Conservation (phyloP, 2,329 filamentous ascomycete genomes). For the Penicillium sp. region DNA sequence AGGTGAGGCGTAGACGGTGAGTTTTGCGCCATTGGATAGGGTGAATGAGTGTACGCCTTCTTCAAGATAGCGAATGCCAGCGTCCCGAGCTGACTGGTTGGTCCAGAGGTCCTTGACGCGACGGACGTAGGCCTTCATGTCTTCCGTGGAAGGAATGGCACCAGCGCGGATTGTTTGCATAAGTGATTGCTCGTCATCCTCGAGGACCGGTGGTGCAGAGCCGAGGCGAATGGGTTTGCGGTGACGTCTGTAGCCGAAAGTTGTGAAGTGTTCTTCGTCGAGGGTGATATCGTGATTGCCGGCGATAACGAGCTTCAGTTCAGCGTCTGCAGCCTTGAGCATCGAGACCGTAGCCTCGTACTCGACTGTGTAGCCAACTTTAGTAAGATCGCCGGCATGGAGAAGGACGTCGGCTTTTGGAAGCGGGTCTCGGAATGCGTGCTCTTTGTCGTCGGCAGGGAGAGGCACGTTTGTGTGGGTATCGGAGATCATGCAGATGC, state of each 20-base stretch:
- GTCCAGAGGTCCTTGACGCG: constrained; percentile 50
- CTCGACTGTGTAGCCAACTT: constrained; percentile 49
- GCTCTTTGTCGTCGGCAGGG: constrained; percentile 17
- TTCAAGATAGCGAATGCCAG: constrained; percentile 57
- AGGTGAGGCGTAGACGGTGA: constrained; percentile 53
- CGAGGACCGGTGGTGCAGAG: constrained; percentile 11
- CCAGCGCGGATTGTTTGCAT: constrained; percentile 3
- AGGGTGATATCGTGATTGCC: constrained; percentile 64
- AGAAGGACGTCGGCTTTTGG: constrained; percentile 55
- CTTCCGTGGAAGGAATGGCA: neutral
- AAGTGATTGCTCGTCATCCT: constrained; percentile 15
- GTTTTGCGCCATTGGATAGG: constrained; percentile 47
- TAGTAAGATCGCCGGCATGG: constrained; percentile 61
- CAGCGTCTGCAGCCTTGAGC: constrained; percentile 51
- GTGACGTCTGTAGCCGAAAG: constrained; percentile 30
- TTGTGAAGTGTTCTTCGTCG: constrained; percentile 51
- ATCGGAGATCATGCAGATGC: constrained; percentile 46
- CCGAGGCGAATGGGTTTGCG: constrained; percentile 18
- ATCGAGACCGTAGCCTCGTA: constrained; percentile 50
- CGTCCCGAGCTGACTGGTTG: constrained; percentile 42
- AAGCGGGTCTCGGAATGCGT: constrained; percentile 45
- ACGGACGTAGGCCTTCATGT: constrained; percentile 15
- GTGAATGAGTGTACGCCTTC: constrained; percentile 53
- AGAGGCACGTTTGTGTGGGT: constrained; percentile 37
- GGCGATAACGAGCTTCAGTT: constrained; percentile 62